Conservation (phyloP, 2,329 filamentous ascomycete species). For the Trichoderma harzianum region DNA sequence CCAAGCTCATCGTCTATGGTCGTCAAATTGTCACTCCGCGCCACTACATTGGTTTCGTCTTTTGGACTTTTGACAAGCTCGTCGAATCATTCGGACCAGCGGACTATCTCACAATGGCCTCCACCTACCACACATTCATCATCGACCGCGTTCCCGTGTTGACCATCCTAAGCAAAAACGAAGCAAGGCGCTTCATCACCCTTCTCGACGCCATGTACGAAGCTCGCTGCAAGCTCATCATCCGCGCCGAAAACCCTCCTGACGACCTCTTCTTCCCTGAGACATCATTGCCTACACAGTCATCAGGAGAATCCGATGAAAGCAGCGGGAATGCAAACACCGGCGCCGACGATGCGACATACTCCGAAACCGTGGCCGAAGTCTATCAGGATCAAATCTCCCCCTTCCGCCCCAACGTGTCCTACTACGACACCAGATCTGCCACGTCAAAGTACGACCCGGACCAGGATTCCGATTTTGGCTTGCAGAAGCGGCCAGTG, state of each 20-base stretch:
- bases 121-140: slow-evolving; percentile 74
- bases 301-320: neutral
- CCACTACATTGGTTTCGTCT: slow-evolving; percentile 54
- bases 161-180: slow-evolving; percentile 68
- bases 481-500: slow-evolving; percentile 35
- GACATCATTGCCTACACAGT: neutral
- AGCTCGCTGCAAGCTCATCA: slow-evolving; percentile 71
- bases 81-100: slow-evolving; percentile 70
- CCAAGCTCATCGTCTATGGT: slow-evolving; percentile 56
- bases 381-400: slow-evolving; percentile 75
- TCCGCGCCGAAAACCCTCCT: slow-evolving; percentile 64
- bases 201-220: slow-evolving; percentile 79
- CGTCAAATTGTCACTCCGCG: slow-evolving; percentile 58
- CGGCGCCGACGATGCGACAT: slow-evolving; percentile 37
- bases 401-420: slow-evolving; percentile 76
- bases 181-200: slow-evolving; percentile 76
- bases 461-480: slow-evolving; percentile 57
- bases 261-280: slow-evolving; percentile 79
- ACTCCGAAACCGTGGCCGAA: slow-evolving; percentile 52
- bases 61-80: slow-evolving; percentile 66
- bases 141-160: slow-evolving; percentile 67
- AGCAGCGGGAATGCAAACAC: neutral
- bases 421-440: slow-evolving; percentile 54
- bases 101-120: slow-evolving; percentile 79
- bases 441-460: slow-evolving; percentile 49